Base-by-base conservation (phyloP, 305 asterid genomes). In the Fraxinus baroniana region DNA sequence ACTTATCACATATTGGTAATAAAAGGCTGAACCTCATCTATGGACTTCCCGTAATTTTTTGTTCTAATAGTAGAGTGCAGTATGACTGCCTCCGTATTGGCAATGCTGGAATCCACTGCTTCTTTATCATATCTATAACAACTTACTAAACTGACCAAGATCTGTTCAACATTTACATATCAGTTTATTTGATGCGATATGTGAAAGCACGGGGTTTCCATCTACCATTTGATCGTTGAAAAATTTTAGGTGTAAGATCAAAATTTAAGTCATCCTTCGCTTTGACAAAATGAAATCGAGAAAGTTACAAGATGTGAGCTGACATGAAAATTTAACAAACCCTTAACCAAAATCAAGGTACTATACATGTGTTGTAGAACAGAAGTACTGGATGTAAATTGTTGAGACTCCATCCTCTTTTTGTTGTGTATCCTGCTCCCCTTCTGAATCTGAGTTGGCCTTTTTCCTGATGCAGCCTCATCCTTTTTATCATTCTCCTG, bases 391-490 rank as follows among this genome's bases (percentile, higher is more conserved):
- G 13, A 39, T 39, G 46, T 8, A 8, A 39, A 39, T 39, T 8
- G 13, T 39, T 39, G 99, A 96, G 66, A 94, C 20, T 8, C 98
- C 98, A 80, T 87, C 90, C 84, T 93, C 98, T 87, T 92, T 94
- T 80, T 84, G 92, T 68, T 88, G 94, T n/a, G 85, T 82, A 80
- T 91, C 97, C 78, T 92, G 94, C 82, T 96, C 98, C 62, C 87
- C 96, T 3, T 93, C 98, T 7, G 97, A 93, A 87, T 94, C 99
- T 37, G 98, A 96, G 85, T 96, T 91, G 9, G 41, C 87, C 89
- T 94, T 93, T 88, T 95, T 95, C 91, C 91, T 95, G 90, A 80
- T 10, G 91, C 97, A 80, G 87, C 37, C 26, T 88, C 98, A 83
- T 92, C 97, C 84, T 90, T 91, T 79, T 87, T 88, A 72, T 89